A percentile compares a stretch with the other conserved stretches of the same genome.
Conservation (phyloP, 306 rosid genomes). For the Castanea crenata region DNA sequence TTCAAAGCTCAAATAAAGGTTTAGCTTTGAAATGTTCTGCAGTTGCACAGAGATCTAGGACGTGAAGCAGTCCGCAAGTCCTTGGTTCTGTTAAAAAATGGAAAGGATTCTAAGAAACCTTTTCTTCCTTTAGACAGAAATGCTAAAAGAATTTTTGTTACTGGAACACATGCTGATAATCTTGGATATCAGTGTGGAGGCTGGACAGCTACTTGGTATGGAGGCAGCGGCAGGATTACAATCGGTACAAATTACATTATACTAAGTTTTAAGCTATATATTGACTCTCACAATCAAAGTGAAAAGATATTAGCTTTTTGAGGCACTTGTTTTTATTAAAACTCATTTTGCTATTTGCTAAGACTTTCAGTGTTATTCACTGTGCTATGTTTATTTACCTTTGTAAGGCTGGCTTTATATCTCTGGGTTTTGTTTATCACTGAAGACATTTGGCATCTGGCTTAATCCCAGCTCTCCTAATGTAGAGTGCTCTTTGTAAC, state of each 20-base stretch:
- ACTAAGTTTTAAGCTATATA: neutral
- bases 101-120: constrained; percentile 54
- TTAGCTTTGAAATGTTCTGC: constrained; percentile 20
- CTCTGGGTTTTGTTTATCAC: neutral
- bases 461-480: no score
- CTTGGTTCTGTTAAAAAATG: constrained; percentile 83
- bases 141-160: constrained; percentile 69
- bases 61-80: constrained; percentile 86
- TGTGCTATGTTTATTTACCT: neutral
- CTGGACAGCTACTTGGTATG: constrained; percentile 74
- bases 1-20: neutral
- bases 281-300: constrained; percentile 3
- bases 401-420: neutral
- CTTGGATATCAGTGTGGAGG: constrained; percentile 94
- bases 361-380: neutral
- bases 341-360: neutral
- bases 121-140: constrained; percentile 74
- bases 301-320: neutral
- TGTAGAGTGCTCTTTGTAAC: neutral
- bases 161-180: constrained; percentile 81
- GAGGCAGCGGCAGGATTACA: constrained; percentile 61
- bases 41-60: constrained; percentile 83
- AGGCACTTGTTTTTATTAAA: neutral
- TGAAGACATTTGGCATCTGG: neutral
- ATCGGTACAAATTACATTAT: constrained; percentile 43